Percentiles rank a stretch among this genome's conserved stretches.
Conservation (phyloP, 352 stramenopile genomes). For the Paralagenidium karlingii region DNA sequence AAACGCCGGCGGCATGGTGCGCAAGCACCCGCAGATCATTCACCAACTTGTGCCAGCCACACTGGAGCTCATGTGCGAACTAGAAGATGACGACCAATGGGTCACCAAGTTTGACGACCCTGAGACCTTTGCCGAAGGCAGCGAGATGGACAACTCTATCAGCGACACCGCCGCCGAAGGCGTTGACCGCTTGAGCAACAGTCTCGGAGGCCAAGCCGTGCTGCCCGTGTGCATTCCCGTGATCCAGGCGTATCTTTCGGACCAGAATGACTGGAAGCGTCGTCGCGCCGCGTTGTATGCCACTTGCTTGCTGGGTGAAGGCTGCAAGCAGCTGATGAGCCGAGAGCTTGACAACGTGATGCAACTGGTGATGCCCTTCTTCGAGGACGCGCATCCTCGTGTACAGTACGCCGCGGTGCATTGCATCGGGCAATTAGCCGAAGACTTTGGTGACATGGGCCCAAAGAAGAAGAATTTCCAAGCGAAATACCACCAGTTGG, state of each 20-base stretch:
- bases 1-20: slow-evolving; percentile 69
- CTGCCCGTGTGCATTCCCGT: slow-evolving; percentile 67
- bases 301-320: slow-evolving; percentile 62
- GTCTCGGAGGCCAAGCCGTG: slow-evolving; percentile 57
- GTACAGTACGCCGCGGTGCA: slow-evolving; percentile 76
- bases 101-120: slow-evolving; percentile 67
- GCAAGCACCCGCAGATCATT: slow-evolving; percentile 56
- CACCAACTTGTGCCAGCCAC: slow-evolving; percentile 53
- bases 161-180: slow-evolving; percentile 59
- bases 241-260: slow-evolving; percentile 43
- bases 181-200: slow-evolving; percentile 63
- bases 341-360: slow-evolving; percentile 67
- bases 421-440: slow-evolving; percentile 68
- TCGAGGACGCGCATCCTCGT: slow-evolving; percentile 59
- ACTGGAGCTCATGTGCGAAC: slow-evolving; percentile 71
- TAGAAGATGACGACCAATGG: slow-evolving; percentile 66
- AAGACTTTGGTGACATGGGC: slow-evolving; percentile 76
- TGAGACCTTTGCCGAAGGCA: slow-evolving; percentile 52
- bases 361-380: slow-evolving; percentile 42
- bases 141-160: slow-evolving; percentile 46
- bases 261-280: slow-evolving; percentile 55
- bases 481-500: slow-evolving; percentile 49
- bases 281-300: slow-evolving; percentile 68
- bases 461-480: slow-evolving; percentile 79
- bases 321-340: slow-evolving; percentile 69